phyloP scores from a whole-genome alignment of 345 rosid species.

The Physaria fendleri region DNA sequence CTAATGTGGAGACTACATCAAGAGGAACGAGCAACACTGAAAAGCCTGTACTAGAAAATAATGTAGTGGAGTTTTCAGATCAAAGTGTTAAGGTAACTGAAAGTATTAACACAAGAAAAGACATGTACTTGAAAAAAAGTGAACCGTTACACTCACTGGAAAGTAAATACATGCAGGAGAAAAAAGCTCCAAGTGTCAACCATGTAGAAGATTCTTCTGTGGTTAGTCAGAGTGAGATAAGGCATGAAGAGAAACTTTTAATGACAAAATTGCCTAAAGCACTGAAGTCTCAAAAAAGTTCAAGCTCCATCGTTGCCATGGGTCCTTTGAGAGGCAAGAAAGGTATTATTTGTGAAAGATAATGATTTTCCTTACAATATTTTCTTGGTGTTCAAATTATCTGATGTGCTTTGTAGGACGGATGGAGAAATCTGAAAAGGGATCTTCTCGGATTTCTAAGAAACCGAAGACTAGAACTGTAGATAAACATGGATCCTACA shows the following conservation, averaged over 20 bases:
- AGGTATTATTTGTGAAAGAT: constrained; percentile 47
- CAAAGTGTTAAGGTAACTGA: constrained; percentile 41
- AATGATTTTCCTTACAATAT: background rate
- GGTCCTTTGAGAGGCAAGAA: constrained; percentile 37
- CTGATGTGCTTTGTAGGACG: constrained; percentile 46
- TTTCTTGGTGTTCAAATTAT: constrained; percentile 9
- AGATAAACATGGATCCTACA: constrained; percentile 36
- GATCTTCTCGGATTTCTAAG: constrained; percentile 46
- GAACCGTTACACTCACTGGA: constrained; percentile 30
- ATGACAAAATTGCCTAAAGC: constrained; percentile 35
- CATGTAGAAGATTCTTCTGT: constrained; percentile 25
- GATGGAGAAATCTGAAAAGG: constrained; percentile 45
- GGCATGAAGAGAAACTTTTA: constrained; percentile 30
- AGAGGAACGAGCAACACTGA: constrained; percentile 20
- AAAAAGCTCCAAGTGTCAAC: constrained; percentile 33
- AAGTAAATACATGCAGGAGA: constrained; percentile 38
- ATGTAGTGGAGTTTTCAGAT: constrained; percentile 32
- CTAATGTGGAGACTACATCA: constrained; percentile 28
- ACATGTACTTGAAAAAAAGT: constrained; percentile 34
- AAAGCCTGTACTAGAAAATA: constrained; percentile 37
- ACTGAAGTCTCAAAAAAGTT: constrained; percentile 16
- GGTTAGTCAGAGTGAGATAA: constrained; percentile 34
- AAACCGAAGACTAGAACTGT: constrained; percentile 46
- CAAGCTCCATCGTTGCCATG: constrained; percentile 32
- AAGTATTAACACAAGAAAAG: constrained; percentile 40